phyloP scores from a whole-genome alignment of 2,329 filamentous ascomycete species.

The Reticulascus tulasneorum region DNA sequence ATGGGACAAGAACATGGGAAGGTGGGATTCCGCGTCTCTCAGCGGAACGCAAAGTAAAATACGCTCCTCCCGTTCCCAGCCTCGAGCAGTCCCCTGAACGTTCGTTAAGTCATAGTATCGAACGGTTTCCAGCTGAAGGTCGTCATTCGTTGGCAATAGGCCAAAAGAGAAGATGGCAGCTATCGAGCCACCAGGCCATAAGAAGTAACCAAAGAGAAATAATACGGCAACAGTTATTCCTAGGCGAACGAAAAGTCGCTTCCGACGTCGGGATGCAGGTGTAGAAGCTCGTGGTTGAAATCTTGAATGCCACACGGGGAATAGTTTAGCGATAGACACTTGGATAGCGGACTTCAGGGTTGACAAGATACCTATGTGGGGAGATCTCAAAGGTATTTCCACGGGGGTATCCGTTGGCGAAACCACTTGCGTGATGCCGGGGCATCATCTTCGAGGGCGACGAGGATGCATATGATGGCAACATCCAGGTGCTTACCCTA shows the following conservation, averaged over 20 bases:
- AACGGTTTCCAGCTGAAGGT: slow-evolving; percentile 85
- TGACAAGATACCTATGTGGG: slow-evolving; percentile 69
- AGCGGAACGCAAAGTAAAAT: slow-evolving; percentile 93
- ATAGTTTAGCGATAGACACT: background rate
- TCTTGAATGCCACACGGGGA: slow-evolving; percentile 38
- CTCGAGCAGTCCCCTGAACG: slow-evolving; percentile 84
- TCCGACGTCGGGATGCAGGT: slow-evolving; percentile 65
- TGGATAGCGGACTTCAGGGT: background rate
- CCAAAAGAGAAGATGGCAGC: slow-evolving; percentile 65
- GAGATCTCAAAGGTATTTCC: slow-evolving; percentile 80
- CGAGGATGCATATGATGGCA: slow-evolving; percentile 55
- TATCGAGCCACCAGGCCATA: slow-evolving; percentile 63
- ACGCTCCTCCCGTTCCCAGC: slow-evolving; percentile 94
- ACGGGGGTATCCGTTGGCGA: slow-evolving; percentile 79
- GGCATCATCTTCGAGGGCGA: slow-evolving; percentile 69
- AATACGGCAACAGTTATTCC: slow-evolving; percentile 50
- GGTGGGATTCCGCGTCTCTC: slow-evolving; percentile 84
- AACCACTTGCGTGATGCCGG: slow-evolving; percentile 71
- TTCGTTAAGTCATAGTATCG: slow-evolving; percentile 95
- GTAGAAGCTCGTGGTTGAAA: slow-evolving; percentile 82
- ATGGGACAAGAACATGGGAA: slow-evolving; percentile 98
- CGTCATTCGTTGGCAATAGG: slow-evolving; percentile 61
- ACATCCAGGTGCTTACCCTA: slow-evolving; percentile 48
- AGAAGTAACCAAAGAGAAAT: slow-evolving; percentile 67
- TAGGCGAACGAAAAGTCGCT: slow-evolving; percentile 67